These are phyloP conservation scores for Rosellinia necatrix DNA, from an alignment of 2,329 filamentous ascomycete genomes.

Conservation along the genomic window DNA sequence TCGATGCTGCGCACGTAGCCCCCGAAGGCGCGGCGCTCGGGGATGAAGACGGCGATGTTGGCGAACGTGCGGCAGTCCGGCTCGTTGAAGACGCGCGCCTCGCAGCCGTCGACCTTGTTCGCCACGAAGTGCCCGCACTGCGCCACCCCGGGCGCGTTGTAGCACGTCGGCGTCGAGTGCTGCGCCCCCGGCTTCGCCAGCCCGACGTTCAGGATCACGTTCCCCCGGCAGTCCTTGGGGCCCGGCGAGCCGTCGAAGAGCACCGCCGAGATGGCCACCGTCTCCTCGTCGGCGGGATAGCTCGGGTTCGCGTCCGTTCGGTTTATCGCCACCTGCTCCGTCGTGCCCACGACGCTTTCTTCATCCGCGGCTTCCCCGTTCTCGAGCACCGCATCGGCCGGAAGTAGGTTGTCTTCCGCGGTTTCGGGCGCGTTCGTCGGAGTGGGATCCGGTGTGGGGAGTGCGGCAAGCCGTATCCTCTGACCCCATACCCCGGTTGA, in stretches of 20 bases:
- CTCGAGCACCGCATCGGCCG: slow-evolving; percentile 30
- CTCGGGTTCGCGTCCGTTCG: slow-evolving; percentile 10
- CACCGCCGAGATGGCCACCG: slow-evolving; percentile 53
- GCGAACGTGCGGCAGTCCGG: slow-evolving; percentile 40
- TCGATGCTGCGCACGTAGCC: slow-evolving; percentile 44
- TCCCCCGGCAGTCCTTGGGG: slow-evolving; percentile 44
- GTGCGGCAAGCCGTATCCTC: slow-evolving; percentile 26
- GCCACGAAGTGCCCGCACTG: slow-evolving; percentile 45
- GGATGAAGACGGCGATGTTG: slow-evolving; percentile 46
- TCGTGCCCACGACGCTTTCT: slow-evolving; percentile 16
- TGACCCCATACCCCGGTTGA: slow-evolving; percentile 20
- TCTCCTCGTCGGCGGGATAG: slow-evolving; percentile 35
- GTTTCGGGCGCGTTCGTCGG: slow-evolving; percentile 26
- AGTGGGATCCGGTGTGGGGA: slow-evolving; percentile 17
- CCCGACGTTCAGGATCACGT: slow-evolving; percentile 35
- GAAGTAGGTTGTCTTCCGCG: slow-evolving; percentile 21
- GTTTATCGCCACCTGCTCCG: slow-evolving; percentile 20
- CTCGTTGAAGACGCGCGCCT: slow-evolving; percentile 45
- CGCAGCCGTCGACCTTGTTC: slow-evolving; percentile 45
- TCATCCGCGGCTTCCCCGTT: slow-evolving; percentile 12
- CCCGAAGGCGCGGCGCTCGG: slow-evolving; percentile 41
- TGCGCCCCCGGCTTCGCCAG: slow-evolving; percentile 36
- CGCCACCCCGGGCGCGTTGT: slow-evolving; percentile 42
- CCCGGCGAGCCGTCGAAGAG: slow-evolving; percentile 47
- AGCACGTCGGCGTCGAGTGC: slow-evolving; percentile 40